Conservation (phyloP, 495 filamentous ascomycete species). For the Aspergillus homomorphus region DNA sequence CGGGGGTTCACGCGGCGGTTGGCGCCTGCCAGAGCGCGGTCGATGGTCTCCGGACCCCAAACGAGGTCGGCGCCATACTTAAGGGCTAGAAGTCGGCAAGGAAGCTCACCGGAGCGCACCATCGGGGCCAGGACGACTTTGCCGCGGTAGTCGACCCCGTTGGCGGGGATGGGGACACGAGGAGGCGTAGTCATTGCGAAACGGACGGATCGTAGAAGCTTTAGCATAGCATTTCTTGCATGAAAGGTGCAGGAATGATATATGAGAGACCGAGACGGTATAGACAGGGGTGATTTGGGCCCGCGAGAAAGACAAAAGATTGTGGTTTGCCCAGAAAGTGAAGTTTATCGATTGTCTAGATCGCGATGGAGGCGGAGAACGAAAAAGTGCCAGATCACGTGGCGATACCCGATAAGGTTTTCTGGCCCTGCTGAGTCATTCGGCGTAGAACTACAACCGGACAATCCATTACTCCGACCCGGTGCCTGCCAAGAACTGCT, state of each 20-base stretch:
- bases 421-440: slow-evolving; percentile 2
- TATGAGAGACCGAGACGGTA: neutral
- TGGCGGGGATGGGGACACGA: slow-evolving; percentile 77
- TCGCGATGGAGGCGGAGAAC: slow-evolving; percentile 11
- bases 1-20: slow-evolving; percentile 68
- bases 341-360: neutral
- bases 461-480: neutral
- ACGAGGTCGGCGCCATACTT: slow-evolving; percentile 96
- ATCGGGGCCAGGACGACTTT: slow-evolving; percentile 95
- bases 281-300: neutral
- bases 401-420: slow-evolving; percentile 27
- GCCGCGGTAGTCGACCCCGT: slow-evolving; percentile 88
- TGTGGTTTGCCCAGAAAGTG: neutral
- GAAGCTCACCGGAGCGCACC: slow-evolving; percentile 93
- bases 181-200: slow-evolving; percentile 53
- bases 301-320: neutral
- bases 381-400: slow-evolving; percentile 25
- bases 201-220: slow-evolving; percentile 25
- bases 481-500: neutral
- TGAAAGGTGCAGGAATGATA: neutral
- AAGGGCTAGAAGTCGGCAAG: slow-evolving; percentile 79
- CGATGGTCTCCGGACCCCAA: slow-evolving; percentile 96
- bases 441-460: neutral
- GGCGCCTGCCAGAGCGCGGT: slow-evolving; percentile 84
- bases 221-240: slow-evolving; percentile 45